phyloP scores from a whole-genome alignment of 257 asterid species.

The Forsythia suspensa region DNA sequence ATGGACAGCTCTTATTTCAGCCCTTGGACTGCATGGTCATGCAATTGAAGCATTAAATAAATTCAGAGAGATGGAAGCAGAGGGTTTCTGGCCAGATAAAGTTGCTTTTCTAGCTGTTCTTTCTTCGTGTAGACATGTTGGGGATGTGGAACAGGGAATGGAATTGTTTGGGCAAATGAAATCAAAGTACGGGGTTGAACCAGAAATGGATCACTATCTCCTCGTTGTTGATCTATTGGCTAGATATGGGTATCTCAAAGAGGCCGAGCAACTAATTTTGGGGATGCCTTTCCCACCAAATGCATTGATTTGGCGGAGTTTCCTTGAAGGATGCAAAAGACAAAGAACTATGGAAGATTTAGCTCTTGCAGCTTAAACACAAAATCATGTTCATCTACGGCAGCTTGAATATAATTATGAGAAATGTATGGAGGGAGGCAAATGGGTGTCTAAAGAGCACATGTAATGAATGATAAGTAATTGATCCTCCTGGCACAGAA shows the following conservation, averaged over 20 bases:
- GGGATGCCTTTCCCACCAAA: conserved; percentile 82
- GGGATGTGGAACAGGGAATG: conserved; percentile 75
- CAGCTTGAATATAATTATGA: no score
- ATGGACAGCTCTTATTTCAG: conserved; percentile 70
- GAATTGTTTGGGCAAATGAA: conserved; percentile 58
- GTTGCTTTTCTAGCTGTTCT: conserved; percentile 59
- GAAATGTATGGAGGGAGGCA: no score
- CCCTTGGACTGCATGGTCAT: conserved; percentile 69
- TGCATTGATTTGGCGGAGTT: conserved; percentile 74
- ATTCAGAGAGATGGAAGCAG: conserved; percentile 60
- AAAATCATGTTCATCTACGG: background rate
- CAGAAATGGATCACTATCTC: conserved; percentile 74
- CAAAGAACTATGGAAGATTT: conserved; percentile 27
- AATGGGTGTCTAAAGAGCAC: no score
- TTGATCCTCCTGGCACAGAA: no score
- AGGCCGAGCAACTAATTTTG: conserved; percentile 69
- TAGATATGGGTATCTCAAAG: conserved; percentile 59
- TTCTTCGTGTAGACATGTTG: conserved; percentile 87
- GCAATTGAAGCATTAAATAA: conserved; percentile 59
- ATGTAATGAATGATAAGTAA: no score
- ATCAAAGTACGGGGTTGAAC: conserved; percentile 53
- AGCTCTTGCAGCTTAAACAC: conserved; percentile 29
- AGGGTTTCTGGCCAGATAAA: conserved; percentile 61
- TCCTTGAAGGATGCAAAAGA: conserved; percentile 76
- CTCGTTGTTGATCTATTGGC: conserved; percentile 68